Percentiles rank a stretch among this genome's conserved stretches.
Evolutionary conservation across 805 yeast species (phyloP).

Genomic region (Wickerhamiella musiphila): DNA sequence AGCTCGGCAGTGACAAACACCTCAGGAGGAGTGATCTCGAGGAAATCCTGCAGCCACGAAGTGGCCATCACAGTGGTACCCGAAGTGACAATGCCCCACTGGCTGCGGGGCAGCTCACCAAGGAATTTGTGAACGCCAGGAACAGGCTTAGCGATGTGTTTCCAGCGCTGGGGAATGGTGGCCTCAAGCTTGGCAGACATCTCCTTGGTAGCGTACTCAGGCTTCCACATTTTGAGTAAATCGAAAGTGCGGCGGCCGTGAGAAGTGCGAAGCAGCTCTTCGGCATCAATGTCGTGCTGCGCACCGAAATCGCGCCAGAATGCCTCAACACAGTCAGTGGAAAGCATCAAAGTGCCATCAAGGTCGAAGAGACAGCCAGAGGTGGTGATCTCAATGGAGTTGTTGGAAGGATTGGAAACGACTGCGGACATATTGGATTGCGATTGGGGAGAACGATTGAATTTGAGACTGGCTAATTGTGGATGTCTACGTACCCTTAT

Average conservation of each 20-base stretch:
- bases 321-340: slow-evolving; percentile 67
- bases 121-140: slow-evolving; percentile 53
- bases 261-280: slow-evolving; percentile 50
- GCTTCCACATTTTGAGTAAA: slow-evolving; percentile 55
- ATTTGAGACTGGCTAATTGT: too few relatives aligned
- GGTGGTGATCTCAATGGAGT: slow-evolving; percentile 17
- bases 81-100: slow-evolving; percentile 77
- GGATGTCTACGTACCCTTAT: too few relatives aligned
- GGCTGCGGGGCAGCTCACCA: slow-evolving; percentile 24
- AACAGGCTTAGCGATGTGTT: slow-evolving; percentile 55
- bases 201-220: slow-evolving; percentile 50
- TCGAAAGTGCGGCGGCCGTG: slow-evolving; percentile 80
- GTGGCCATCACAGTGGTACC: slow-evolving; percentile 65
- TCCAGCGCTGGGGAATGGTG: slow-evolving; percentile 52
- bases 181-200: slow-evolving; percentile 52
- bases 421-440: too few relatives aligned
- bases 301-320: slow-evolving; percentile 64
- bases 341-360: slow-evolving; percentile 74
- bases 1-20: slow-evolving; percentile 70
- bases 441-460: too few relatives aligned
- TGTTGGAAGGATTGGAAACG: slow-evolving; percentile 6
- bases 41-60: slow-evolving; percentile 54
- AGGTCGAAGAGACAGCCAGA: slow-evolving; percentile 56
- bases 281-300: slow-evolving; percentile 50
- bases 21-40: slow-evolving; percentile 45